Base-by-base conservation (phyloP, 768 basidiomycete genomes). In the Collybia sp. region DNA sequence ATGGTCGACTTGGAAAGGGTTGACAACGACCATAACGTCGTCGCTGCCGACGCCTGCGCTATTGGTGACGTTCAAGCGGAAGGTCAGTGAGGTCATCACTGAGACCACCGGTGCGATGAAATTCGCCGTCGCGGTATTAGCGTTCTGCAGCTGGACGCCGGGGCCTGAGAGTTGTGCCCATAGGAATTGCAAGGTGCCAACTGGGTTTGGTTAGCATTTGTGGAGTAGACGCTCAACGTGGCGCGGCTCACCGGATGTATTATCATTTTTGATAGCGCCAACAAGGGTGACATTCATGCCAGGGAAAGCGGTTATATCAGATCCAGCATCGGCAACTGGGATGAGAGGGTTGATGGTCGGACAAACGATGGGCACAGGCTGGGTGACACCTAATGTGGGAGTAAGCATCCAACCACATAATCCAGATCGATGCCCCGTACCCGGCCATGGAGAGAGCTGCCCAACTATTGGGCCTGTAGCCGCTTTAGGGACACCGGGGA, bases 391-490 rank as follows among this genome's bases (percentile, higher is more conserved):
- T 12, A 16, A 25, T 3, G 8, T 3, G 8, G 25, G 8, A 8
- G 25, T 25, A 8, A 25, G 25, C 8, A 25, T 25, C 25, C 8
- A 8, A 25, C 8, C 3, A 25, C 8, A 25, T 25, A 25, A 25
- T 25, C 8, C 25, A 25, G 8, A 12, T 18, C 31, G 20, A 32
- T 36, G 3, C 12, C 12, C 31, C 32, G 11, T n/a, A 53, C 53
- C 53, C 12, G 56, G 56, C 56, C 56, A 57, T 3, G 56, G 56
- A 25, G 47, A n/a, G 16, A 57, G 40, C 36, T 50, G 56, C 1
- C 56, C 54, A 6, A 57, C 53, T 12, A 53, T 44, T 6, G 52
- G 44, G 3, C 54, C 54, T n/a, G 46, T 53, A 1, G 37, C 12
- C 1, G 40, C 35, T 15, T 44, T 47, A 3, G 38, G 17, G 12